Base-by-base conservation (phyloP, 768 basidiomycete species). In the Phanerochaete sordida region DNA sequence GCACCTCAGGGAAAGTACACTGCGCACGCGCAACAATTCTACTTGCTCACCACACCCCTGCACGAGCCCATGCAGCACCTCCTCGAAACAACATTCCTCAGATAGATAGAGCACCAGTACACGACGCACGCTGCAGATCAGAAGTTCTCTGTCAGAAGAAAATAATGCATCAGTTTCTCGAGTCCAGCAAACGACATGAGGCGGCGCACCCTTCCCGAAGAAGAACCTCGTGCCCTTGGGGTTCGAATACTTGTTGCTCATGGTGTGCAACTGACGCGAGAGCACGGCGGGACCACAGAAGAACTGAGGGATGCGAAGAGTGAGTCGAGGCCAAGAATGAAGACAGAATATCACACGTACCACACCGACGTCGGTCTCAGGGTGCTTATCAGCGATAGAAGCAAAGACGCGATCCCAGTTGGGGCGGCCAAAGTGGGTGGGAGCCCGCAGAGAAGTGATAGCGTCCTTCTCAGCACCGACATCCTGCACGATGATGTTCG, bases 391-490 rank as follows among this genome's bases (percentile, higher is more conserved):
- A 1, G 79, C 80, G 57, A 98, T 84, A 12, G 87, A 88, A 31
- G 76, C 68, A 74, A 90, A 91, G 15, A 88, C 84, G 46, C 82
- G 80, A 64, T 88, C 86, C 90, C 87, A 90, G 72, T 95, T 94
- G 16, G 94, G 94, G 60, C 94, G 76, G 45, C 95, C 92, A 69
- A 90, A 95, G 74, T 96, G 94, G 11, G 95, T 98, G 0, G 95
- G 95, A 0, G 95, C 88, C 23, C 93, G 83, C 12, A 97, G 78
- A 1, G 86, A 81, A 3, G 95, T 96, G 70, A 98, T 90, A 2
- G 94, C 88, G 66, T 98, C 95, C 74, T 87, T 88, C 62, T 96
- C 91, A 1, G 91, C 90, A 54, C 95, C 95, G 37, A 97, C 94
- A 65, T 96, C 94, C 68, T 93, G 90, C 61, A 89, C 91, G 56